A percentile compares a stretch with the other conserved stretches of the same genome.
Evolutionary conservation across 139 green algal genomes (phyloP).

Genomic region (Volvox reticuliferus): DNA sequence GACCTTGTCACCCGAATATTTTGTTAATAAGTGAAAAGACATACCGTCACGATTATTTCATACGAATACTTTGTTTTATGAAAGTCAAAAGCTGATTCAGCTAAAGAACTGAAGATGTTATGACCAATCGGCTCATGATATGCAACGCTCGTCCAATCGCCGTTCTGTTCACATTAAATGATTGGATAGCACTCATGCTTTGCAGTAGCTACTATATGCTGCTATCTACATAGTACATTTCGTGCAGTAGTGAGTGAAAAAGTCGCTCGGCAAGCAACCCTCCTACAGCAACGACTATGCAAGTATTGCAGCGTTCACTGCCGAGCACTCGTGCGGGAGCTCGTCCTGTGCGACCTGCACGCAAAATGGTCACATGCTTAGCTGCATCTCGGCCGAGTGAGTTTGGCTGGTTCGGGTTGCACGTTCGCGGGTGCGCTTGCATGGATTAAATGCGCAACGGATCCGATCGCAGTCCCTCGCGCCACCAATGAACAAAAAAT

Average conservation of each 20-base stretch:
- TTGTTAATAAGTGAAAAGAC: too few relatives aligned
- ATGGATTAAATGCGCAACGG: neutral
- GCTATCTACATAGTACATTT: neutral
- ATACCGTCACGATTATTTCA: too few relatives aligned
- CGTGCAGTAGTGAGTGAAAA: neutral
- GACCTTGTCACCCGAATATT: too few relatives aligned
- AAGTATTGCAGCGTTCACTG: neutral
- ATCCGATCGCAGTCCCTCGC: conserved; percentile 11
- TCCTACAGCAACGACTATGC: conserved; percentile 33
- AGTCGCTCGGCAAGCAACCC: neutral
- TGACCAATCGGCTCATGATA: too few relatives aligned
- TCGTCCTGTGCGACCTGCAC: conserved; percentile 20
- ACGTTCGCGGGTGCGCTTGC: neutral
- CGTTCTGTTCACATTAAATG: neutral
- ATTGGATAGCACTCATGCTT: neutral
- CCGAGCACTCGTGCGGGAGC: neutral
- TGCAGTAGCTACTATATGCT: neutral
- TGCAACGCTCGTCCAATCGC: conserved; percentile 5
- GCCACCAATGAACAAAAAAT: conserved; percentile 81
- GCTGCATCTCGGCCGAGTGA: conserved; percentile 25
- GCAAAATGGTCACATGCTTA: neutral
- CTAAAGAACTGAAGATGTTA: too few relatives aligned
- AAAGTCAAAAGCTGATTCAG: too few relatives aligned
- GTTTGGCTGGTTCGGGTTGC: neutral
- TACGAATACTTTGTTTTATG: too few relatives aligned